Conservation (phyloP, 176 grass and related monocot genomes). For the Oryza meridionalis region DNA sequence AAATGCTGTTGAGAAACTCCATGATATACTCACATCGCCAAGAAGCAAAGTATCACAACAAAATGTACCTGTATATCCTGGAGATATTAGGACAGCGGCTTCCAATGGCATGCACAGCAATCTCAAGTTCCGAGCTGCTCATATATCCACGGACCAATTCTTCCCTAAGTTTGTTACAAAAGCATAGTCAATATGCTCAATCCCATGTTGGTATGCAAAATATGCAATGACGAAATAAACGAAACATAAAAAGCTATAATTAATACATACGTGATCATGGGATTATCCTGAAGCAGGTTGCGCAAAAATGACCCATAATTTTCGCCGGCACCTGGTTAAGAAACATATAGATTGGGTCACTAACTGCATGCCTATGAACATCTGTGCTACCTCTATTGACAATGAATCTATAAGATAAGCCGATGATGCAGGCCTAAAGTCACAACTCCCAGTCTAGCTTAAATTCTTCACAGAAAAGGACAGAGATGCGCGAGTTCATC, state of each 20-base stretch:
- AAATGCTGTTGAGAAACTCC: not conserved
- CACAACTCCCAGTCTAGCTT: not conserved
- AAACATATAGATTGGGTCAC: not conserved
- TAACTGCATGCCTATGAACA: not conserved
- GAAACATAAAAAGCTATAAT: not conserved
- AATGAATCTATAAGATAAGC: not conserved
- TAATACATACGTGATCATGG: slow-evolving; percentile 59
- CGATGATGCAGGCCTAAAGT: not conserved
- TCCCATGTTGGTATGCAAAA: not conserved
- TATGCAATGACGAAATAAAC: not conserved
- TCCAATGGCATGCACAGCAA: slow-evolving; percentile 58
- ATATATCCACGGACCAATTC: slow-evolving; percentile 71
- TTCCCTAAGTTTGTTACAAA: slow-evolving; percentile 56
- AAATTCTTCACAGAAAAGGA: not conserved
- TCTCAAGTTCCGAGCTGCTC: slow-evolving; percentile 74
- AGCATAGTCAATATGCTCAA: not conserved
- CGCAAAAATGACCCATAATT: slow-evolving; percentile 36
- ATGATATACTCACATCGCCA: not conserved
- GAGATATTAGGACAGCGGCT: slow-evolving; percentile 76
- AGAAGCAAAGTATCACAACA: slow-evolving; percentile 27
- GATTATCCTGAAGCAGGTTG: slow-evolving; percentile 53
- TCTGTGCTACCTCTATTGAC: not conserved
- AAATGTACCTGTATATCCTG: slow-evolving; percentile 85
- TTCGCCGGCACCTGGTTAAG: not conserved
- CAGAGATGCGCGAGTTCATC: not conserved